phyloP scores from a whole-genome alignment of 768 basidiomycete genomes.

The Trametes sanguinea region DNA sequence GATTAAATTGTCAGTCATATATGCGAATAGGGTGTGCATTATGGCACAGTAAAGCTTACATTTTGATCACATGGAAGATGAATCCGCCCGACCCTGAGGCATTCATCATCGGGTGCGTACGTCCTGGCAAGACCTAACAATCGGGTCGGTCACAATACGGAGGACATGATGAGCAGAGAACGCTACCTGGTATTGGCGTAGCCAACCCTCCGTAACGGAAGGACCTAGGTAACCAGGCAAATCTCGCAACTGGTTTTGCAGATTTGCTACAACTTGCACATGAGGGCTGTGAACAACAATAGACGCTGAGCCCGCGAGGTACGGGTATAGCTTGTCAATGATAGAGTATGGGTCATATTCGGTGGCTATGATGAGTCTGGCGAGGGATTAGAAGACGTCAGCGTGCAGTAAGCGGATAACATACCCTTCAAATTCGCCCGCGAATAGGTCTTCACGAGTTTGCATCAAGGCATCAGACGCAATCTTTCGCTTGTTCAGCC shows the following conservation, averaged over 20 bases:
- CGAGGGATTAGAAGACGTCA: slow-evolving; percentile 3
- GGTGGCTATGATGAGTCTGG: slow-evolving; percentile 76
- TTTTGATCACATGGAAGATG: slow-evolving; percentile 82
- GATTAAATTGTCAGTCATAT: background rate
- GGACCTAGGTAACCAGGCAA: slow-evolving; percentile 73
- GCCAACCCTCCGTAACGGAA: slow-evolving; percentile 81
- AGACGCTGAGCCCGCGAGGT: slow-evolving; percentile 81
- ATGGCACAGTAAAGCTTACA: slow-evolving; percentile 51
- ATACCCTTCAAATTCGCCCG: slow-evolving; percentile 88
- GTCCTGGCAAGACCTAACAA: slow-evolving; percentile 78
- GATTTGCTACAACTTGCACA: slow-evolving; percentile 77
- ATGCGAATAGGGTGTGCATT: too few species aligned
- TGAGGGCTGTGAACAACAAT: slow-evolving; percentile 87
- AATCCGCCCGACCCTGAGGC: slow-evolving; percentile 89
- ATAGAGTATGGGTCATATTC: slow-evolving; percentile 86
- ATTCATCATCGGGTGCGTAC: slow-evolving; percentile 94
- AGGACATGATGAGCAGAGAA: background rate
- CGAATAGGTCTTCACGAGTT: slow-evolving; percentile 78
- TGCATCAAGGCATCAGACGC: slow-evolving; percentile 61
- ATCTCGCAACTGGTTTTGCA: slow-evolving; percentile 70
- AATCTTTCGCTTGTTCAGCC: slow-evolving; percentile 76
- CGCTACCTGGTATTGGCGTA: slow-evolving; percentile 85
- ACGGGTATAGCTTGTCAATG: slow-evolving; percentile 69
- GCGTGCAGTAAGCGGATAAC: slow-evolving; percentile 26
- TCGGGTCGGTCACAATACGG: background rate